Evolutionary conservation across 2,329 filamentous ascomycete genomes (phyloP), one percentile per base, ranked within the genome.

Genomic region (Claviceps humidiphila): DNA sequence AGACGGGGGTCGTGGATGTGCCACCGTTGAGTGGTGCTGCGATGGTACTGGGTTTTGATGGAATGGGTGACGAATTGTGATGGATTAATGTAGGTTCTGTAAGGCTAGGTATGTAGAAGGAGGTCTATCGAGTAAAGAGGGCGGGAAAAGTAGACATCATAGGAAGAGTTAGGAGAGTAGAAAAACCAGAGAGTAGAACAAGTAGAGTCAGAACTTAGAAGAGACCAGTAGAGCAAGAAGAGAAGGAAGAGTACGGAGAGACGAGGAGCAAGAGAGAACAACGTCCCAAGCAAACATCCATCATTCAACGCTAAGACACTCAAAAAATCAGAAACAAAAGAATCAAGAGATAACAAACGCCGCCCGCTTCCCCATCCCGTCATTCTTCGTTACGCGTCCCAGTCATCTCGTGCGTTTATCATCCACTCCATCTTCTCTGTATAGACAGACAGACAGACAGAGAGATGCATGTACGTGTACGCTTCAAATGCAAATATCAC

Each of bases 1-100:
- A 65, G 40, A 70, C 73, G 0, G 58, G 66, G 44, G 74, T 76
- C 1, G 67, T 78, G 0, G 68, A 62, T 3, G 69, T 79, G 1
- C 17, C 50, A 22, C 52, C 57, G 1, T n/a, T 58, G 20, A 22
- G 38, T 7, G 51, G 22, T 26, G 11, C 2, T 26, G 42, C 30
- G 30, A 30, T 30, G 30, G 9, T 4, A 1, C 30, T 1, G 30
- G 30, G 30, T 1, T 11, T 30, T 30, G 30, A 30, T 30, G 26
- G 26, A 30, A 9, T 9, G 26, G 26, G 8, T 2, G 26, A 30
- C 8, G 30, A 30, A 30, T 30, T 30, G 9, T 30, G 3, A 30
- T 11, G 26, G 3, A 30, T 30, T 30, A 0, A 30, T 30, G 3
- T 30, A 30, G 9, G 30, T 30, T 30, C 30, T 30, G 9, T 30